Base-by-base conservation (phyloP, 352 stramenopile genomes). In the Globisporangium cederbergense region DNA sequence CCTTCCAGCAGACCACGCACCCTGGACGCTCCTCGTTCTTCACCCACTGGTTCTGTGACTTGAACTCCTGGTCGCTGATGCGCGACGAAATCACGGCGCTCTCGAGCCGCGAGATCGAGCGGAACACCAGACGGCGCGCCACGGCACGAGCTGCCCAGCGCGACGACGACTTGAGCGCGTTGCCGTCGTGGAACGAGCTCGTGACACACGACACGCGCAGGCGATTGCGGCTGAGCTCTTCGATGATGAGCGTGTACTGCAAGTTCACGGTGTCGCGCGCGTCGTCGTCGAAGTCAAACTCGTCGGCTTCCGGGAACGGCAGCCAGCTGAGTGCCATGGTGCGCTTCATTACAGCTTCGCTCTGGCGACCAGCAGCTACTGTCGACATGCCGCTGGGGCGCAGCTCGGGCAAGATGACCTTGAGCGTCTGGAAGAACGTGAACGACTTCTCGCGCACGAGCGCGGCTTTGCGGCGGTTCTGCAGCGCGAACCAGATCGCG, bases 1-100 rank as follows among this genome's bases (percentile, higher is more conserved):
- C 62, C 66, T 90, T 89, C 77, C 78, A 85, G 66, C 81, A 90
- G 34, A 88, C 78, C 25, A 89, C 77, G 54, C 81, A 90, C 25
- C 65, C 55, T 14, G 61, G 50, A 16, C 81, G 78, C 18, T 88
- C 79, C 42, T 89, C 70, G 58, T 90, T 87, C 50, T 80, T 78
- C 7, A 90, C 73, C 81, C 81, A 90, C 51, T 88, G 68, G 38
- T 87, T 73, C 11, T 68, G 81, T 4, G 71, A 63, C 3, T 86
- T 60, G 9, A 88, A 55, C 57, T 74, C 68, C 22, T 75, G 79
- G 32, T 70, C 63, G 10, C 78, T 79, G 42, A 90, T 77, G 3
- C 78, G 67, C 5, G 77, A 74, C 0, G 81, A 76, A 5, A 75
- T 62, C 13, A 90, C 71, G 4, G 81, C 81, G 20, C 56, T 59